These are phyloP conservation scores for Aspergillus spinulosporus DNA, from an alignment of 2,329 filamentous ascomycete genomes.

Conservation along the genomic window DNA sequence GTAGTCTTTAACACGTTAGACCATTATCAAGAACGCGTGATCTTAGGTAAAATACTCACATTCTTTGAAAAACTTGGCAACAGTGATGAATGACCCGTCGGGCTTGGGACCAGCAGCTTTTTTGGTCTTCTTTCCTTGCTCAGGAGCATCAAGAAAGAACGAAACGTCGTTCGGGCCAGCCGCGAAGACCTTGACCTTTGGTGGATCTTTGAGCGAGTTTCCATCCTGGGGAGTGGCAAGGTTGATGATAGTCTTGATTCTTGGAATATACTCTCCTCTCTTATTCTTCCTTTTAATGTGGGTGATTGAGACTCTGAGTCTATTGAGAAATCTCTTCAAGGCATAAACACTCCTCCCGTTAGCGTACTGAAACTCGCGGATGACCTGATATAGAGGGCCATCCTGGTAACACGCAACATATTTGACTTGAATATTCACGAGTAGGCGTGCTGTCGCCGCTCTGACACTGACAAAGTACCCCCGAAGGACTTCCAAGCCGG, in stretches of 20 bases:
- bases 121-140: conserved; percentile 31
- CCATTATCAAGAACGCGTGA: background rate
- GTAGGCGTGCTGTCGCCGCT: conserved; percentile 56
- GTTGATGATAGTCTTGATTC: conserved; percentile 49
- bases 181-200: conserved; percentile 38
- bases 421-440: conserved; percentile 65
- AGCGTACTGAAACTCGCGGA: conserved; percentile 33
- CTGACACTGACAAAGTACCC: conserved; percentile 65
- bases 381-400: conserved; percentile 42
- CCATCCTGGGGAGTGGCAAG: conserved; percentile 48
- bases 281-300: conserved; percentile 44
- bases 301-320: conserved; percentile 42
- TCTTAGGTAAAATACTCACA: conserved; percentile 32
- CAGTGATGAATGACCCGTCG: conserved; percentile 49
- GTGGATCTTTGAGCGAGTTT: conserved; percentile 33
- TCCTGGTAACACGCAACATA: conserved; percentile 59
- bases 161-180: conserved; percentile 55
- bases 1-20: conserved; percentile 32
- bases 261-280: conserved; percentile 33
- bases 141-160: conserved; percentile 51
- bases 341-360: conserved; percentile 23
- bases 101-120: conserved; percentile 32
- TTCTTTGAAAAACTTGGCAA: conserved; percentile 53
- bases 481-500: conserved; percentile 57
- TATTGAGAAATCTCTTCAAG: conserved; percentile 41